Conservation (phyloP, 768 basidiomycete species). For the Suillus ampliporus region DNA sequence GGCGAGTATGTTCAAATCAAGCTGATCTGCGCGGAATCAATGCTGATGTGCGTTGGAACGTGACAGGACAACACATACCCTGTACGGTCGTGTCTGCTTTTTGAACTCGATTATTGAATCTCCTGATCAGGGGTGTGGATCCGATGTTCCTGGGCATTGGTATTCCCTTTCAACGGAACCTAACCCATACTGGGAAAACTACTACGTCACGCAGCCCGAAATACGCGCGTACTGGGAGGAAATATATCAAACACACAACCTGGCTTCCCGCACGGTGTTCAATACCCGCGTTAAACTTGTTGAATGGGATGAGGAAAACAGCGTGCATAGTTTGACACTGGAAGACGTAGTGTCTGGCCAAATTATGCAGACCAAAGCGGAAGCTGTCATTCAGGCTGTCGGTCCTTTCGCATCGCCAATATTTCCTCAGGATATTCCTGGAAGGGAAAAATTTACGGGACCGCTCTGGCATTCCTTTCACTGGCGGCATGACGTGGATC, state of each 20-base stretch:
- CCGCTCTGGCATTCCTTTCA: conserved; percentile 57
- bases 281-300: conserved; percentile 46
- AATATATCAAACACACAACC: conserved; percentile 50
- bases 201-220: conserved; percentile 54
- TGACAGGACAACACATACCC: conserved; percentile 60
- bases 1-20: conserved; percentile 52
- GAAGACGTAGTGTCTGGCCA: conserved; percentile 44
- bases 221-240: conserved; percentile 55
- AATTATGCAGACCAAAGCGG: conserved; percentile 41
- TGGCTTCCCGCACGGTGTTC: conserved; percentile 47
- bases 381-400: conserved; percentile 55
- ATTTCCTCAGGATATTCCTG: conserved; percentile 50
- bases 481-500: conserved; percentile 59
- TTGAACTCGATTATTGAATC: not conserved
- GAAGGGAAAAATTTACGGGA: conserved; percentile 54
- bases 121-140: conserved; percentile 49
- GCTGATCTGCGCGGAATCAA: not conserved
- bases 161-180: conserved; percentile 60
- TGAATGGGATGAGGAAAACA: conserved; percentile 50
- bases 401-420: conserved; percentile 55
- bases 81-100: conserved; percentile 29
- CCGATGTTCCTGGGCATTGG: conserved; percentile 60
- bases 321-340: conserved; percentile 49
- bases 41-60: not conserved
- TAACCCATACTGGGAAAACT: conserved; percentile 56